Evolutionary conservation across 805 yeast genomes (phyloP).

Genomic region (Zygosaccharomyces kombuchaensis): DNA sequence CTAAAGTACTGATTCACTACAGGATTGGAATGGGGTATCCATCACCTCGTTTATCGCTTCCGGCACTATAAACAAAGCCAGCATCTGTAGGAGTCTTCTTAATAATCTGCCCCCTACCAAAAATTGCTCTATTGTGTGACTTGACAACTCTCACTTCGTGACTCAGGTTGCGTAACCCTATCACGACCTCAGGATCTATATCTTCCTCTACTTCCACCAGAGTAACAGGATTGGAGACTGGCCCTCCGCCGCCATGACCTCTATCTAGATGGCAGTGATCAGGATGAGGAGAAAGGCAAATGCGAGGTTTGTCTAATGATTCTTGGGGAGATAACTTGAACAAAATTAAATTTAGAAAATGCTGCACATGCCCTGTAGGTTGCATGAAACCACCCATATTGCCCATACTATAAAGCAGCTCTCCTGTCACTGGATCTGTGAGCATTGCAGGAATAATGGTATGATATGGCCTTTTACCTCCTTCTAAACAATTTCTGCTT

Average conservation of each 20-base stretch:
- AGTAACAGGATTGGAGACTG: constrained; percentile 55
- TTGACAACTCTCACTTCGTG: constrained; percentile 46
- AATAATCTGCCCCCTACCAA: constrained; percentile 75
- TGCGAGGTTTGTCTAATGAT: constrained; percentile 70
- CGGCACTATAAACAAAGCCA: constrained; percentile 54
- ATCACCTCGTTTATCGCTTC: constrained; percentile 81
- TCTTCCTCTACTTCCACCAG: constrained; percentile 64
- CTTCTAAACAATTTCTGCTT: constrained; percentile 57
- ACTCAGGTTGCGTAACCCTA: constrained; percentile 47
- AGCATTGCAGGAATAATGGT: constrained; percentile 82
- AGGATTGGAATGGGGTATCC: constrained; percentile 64
- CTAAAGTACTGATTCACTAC: constrained; percentile 12
- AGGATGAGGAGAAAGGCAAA: constrained; percentile 56
- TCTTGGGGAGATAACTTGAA: constrained; percentile 68
- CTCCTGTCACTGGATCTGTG: constrained; percentile 39
- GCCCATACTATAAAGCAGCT: constrained; percentile 66
- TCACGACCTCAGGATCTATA: constrained; percentile 43
- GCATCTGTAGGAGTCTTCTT: constrained; percentile 42
- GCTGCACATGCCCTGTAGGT: constrained; percentile 82
- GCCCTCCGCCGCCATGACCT: constrained; percentile 62
- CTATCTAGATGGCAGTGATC: constrained; percentile 40
- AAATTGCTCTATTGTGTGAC: constrained; percentile 42
- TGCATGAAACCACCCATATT: constrained; percentile 88
- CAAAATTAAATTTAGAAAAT: constrained; percentile 56
- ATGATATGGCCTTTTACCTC: constrained; percentile 72